Base-by-base conservation (phyloP, 805 yeast genomes). In the Ogataea degrootiae region DNA sequence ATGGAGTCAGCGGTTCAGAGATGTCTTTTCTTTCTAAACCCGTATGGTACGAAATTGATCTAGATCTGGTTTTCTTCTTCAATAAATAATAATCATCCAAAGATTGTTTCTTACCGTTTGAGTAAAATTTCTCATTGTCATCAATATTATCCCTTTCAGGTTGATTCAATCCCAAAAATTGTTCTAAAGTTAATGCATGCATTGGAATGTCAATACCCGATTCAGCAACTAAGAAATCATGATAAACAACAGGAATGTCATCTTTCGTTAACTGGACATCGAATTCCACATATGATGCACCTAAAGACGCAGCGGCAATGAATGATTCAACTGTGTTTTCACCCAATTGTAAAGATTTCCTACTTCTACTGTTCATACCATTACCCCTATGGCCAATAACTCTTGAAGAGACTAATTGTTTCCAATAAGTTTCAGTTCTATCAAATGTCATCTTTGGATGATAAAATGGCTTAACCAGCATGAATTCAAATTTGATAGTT, bases 321-420 rank as follows among this genome's bases (percentile, higher is more conserved):
- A 92, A 92, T 0, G 96, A 87, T 59, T 92, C 97, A 19, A 92
- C 85, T 0, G 98, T 92, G 64, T 92, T 92, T 60, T 92, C 98
- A 38, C 98, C 98, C 50, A 92, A 74, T 66, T 92, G 98, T 59
- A 92, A 74, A 4, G 96, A 86, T 52, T 80, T 83, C 41, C 83
- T 76, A 39, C 77, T 76, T 48, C 82, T 75, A 44, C 78, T 75
- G 67, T 92, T 92, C 71, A 90, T 91, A 55, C 98, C 98, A 53
- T 89, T 72, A 5, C 98, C 98, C 60, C 98, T 79, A 66, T 92
- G 98, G 2, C 98, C 98, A 67, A 92, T 92, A 23, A 92, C 96
- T 50, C 96, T 75, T 1, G 97, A 87, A 0, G 92, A 79, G 5
- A 87, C 90, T 46, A 89, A 71, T 14, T 94, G 88, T 60, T 86